phyloP scores from a whole-genome alignment of 2,329 filamentous ascomycete genomes.

The Arthrinium phaeospermum region DNA sequence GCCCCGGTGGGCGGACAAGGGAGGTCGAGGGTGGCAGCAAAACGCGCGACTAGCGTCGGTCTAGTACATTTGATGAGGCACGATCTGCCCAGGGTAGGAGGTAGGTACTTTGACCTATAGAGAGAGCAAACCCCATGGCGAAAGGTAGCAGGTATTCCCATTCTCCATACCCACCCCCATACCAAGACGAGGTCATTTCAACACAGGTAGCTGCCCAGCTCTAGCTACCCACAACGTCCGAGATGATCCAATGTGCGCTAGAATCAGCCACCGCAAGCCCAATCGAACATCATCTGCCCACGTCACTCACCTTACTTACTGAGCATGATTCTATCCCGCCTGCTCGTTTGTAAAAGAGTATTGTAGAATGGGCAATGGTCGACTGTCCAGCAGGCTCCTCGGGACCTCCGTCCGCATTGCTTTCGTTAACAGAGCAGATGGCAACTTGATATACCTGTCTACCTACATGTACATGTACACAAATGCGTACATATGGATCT shows the following conservation, averaged over 20 bases:
- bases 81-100: neutral
- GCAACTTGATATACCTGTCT: neutral
- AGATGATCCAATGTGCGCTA: neutral
- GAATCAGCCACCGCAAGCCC: neutral
- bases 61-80: neutral
- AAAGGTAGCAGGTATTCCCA: neutral
- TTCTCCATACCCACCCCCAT: neutral
- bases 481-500: neutral
- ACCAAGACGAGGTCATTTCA: neutral
- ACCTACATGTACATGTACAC: no score
- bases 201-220: neutral
- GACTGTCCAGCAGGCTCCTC: neutral
- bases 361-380: neutral
- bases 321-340: neutral
- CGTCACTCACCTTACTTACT: neutral
- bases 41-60: constrained; percentile 11
- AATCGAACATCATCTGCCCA: constrained; percentile 3
- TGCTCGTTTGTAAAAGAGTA: neutral
- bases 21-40: constrained; percentile 3
- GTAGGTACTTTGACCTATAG: neutral
- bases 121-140: neutral
- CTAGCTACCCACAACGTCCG: neutral
- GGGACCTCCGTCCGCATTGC: neutral
- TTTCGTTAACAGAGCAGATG: neutral
- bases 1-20: neutral